Evolutionary conservation across 164 flowering plant species (phyloP), one percentile per base, ranked within the genome.

Genomic region (Sextonia rubra): DNA sequence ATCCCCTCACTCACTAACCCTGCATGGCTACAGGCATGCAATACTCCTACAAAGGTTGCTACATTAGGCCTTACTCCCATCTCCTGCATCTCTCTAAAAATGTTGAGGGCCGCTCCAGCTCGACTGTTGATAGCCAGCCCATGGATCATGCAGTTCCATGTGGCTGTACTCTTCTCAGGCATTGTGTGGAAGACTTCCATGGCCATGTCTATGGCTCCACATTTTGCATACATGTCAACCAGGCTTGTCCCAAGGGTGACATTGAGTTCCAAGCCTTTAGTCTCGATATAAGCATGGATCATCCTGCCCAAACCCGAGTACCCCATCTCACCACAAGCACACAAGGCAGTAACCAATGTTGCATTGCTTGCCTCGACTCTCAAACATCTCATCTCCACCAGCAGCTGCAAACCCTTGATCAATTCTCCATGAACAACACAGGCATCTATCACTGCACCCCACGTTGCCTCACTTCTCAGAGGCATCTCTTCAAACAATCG

Each of bases 71-170:
- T 17, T 14, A 47, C 29, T 24, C 58, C 49, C 12, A 44, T 29
- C 1, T 18, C 66, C 23, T 49, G 29, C 76, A 77, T 77, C 29
- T 73, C 73, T 27, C 32, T 5, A 20, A 72, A 77, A 48, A 77
- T 12, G 9, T 26, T 49, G 24, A 72, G 62, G 12, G 76, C 76
- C n/a, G 8, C 23, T 4, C 27, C 48, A 20, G 69, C 73, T 2
- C 56, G 58, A 2, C 79, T 60, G 23, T 77, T 72, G 70, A 69
- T 73, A 17, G 79, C 79, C 55, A 77, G 29, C 48, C 76, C 79
- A 56, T 56, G 70, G 48, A 77, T 77, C 76, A 69, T 56, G 66
- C 76, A 77, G 47, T 69, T 77, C 79, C 79, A 77, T 9, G 79
- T 68, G 0, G 56, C 69, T 18, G 69, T 65, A 37, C 70, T 77